These are phyloP conservation scores for Pichia sp. DNA, from an alignment of 1,139 yeast species.

Conservation along the genomic window DNA sequence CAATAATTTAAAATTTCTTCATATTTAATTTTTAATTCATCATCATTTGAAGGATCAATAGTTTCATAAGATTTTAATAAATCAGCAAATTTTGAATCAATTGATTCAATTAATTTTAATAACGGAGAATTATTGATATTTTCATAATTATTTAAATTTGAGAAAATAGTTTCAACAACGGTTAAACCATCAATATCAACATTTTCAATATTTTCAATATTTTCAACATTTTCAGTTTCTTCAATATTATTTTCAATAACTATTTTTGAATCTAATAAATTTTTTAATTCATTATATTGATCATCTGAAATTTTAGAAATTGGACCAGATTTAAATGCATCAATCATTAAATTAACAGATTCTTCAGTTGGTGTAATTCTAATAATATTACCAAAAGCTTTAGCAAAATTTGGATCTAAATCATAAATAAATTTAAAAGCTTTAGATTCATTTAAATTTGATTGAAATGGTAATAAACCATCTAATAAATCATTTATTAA, in stretches of 20 bases:
- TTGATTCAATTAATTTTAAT: slow-evolving; percentile 15
- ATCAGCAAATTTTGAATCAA: slow-evolving; percentile 17
- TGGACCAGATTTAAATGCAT: slow-evolving; percentile 16
- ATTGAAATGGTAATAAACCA: slow-evolving; percentile 14
- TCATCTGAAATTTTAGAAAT: slow-evolving; percentile 13
- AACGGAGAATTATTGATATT: slow-evolving; percentile 20
- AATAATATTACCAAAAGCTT: slow-evolving; percentile 15
- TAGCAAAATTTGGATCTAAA: slow-evolving; percentile 21
- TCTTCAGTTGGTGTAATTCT: slow-evolving; percentile 14
- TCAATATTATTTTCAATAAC: neutral
- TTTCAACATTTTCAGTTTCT: neutral
- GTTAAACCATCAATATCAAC: slow-evolving; percentile 16
- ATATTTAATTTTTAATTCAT: slow-evolving; percentile 13
- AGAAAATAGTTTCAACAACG: slow-evolving; percentile 22
- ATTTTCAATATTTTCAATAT: neutral
- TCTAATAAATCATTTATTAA: slow-evolving; percentile 17
- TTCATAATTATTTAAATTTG: slow-evolving; percentile 21
- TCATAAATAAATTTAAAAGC: slow-evolving; percentile 17
- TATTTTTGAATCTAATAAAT: slow-evolving; percentile 1
- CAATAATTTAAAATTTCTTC: slow-evolving; percentile 17
- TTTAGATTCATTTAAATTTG: slow-evolving; percentile 17
- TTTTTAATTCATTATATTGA: slow-evolving; percentile 11
- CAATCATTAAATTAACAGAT: slow-evolving; percentile 11
- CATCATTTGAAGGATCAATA: slow-evolving; percentile 19
- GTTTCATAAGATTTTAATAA: slow-evolving; percentile 17